Conservation (phyloP, 768 basidiomycete species). For the Calocera viscosa region DNA sequence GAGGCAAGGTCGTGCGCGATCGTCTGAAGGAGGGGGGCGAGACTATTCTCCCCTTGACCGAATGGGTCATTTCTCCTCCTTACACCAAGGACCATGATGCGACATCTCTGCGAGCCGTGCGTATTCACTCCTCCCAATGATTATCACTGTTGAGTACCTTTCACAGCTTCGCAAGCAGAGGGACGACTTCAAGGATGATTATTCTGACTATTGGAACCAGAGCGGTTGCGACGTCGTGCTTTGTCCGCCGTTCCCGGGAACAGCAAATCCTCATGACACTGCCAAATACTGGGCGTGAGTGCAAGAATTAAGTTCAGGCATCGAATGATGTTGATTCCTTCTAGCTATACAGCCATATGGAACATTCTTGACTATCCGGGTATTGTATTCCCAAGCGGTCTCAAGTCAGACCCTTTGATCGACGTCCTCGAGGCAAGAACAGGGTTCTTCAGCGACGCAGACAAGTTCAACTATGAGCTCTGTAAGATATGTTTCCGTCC, state of each 20-base stretch:
- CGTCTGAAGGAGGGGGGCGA: conserved; percentile 15
- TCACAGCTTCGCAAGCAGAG: not conserved
- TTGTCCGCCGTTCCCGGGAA: conserved; percentile 5
- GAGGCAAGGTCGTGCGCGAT: conserved; percentile 6
- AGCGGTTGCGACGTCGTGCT: conserved; percentile 12
- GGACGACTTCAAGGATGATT: not conserved
- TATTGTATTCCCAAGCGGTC: conserved; percentile 20
- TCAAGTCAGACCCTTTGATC: conserved; percentile 7
- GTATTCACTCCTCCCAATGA: not conserved
- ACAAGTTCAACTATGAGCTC: conserved; percentile 7
- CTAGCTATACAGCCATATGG: conserved; percentile 24
- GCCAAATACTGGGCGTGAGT: conserved; percentile 14
- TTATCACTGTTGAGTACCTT: too few species aligned
- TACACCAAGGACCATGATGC: conserved; percentile 6
- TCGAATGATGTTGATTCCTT: not conserved
- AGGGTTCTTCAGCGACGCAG: conserved; percentile 14
- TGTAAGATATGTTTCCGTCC: not conserved
- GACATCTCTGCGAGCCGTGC: not conserved
- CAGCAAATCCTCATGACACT: conserved; percentile 11
- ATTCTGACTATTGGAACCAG: conserved; percentile 7
- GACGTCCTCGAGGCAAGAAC: conserved; percentile 12
- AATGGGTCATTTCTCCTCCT: conserved; percentile 6
- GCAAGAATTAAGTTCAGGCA: not conserved
- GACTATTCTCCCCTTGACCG: not conserved
- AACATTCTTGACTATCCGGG: conserved; percentile 23